Conservation (phyloP, 1,284 basidiomycete species). For the Leccinum fallax region DNA sequence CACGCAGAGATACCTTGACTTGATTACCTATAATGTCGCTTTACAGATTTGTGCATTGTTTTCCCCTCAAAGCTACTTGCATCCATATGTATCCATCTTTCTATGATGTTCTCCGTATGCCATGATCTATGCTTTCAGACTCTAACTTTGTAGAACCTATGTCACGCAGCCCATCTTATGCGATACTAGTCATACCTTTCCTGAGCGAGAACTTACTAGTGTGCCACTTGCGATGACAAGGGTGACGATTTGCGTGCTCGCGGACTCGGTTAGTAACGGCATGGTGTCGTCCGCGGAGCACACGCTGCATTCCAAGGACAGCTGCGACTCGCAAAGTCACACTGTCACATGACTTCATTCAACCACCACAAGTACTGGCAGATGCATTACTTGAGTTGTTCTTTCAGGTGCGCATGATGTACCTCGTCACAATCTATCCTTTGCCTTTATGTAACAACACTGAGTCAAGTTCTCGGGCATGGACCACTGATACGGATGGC, state of each 20-base stretch:
- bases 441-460: too few species aligned
- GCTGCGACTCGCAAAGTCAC: too few species aligned
- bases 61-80: neutral
- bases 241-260: neutral
- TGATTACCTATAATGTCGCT: neutral
- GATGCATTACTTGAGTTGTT: neutral
- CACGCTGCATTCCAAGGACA: too few species aligned
- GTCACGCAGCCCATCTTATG: neutral
- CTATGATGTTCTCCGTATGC: too few species aligned
- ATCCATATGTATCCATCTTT: neutral
- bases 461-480: neutral
- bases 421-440: neutral
- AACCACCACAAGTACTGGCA: too few species aligned
- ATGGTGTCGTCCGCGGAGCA: too few species aligned
- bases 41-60: neutral
- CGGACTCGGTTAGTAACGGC: neutral
- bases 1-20: neutral
- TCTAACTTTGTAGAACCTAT: neutral
- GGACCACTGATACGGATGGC: too few species aligned
- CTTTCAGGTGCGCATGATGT: neutral
- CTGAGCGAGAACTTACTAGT: too few species aligned
- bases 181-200: constrained; percentile 13
- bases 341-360: neutral
- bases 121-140: neutral
- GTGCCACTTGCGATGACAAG: neutral